These are phyloP conservation scores for Globisporangium cederbergense DNA, from an alignment of 352 stramenopile species.

Conservation along the genomic window DNA sequence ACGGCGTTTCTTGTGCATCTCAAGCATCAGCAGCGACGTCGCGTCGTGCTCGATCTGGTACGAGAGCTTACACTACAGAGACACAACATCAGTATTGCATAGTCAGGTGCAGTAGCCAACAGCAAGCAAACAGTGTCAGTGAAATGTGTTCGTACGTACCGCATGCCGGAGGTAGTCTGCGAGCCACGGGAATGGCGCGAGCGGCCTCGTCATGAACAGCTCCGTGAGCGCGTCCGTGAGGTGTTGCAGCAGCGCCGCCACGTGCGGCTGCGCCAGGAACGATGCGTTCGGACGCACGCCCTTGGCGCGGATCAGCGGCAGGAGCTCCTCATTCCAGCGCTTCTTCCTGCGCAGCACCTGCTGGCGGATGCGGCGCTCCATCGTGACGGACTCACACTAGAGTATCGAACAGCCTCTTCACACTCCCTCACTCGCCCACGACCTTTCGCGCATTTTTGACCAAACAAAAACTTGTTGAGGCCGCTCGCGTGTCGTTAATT, in stretches of 20 bases:
- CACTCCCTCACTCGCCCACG: neutral
- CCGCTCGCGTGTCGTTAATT: neutral
- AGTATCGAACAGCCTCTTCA: neutral
- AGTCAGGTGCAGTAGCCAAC: neutral
- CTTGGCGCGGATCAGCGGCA: constrained; percentile 26
- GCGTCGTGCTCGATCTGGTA: constrained; percentile 42
- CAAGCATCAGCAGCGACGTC: constrained; percentile 37
- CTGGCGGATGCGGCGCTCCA: constrained; percentile 10
- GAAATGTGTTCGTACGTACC: constrained; percentile 16
- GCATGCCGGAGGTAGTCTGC: constrained; percentile 55
- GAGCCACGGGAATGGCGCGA: constrained; percentile 48
- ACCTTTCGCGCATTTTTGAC: neutral
- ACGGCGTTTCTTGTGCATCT: constrained; percentile 72
- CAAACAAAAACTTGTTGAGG: neutral
- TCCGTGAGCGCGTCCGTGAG: constrained; percentile 42
- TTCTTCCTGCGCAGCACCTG: constrained; percentile 16
- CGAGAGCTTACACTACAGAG: constrained; percentile 52
- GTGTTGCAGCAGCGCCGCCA: constrained; percentile 47
- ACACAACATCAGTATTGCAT: neutral
- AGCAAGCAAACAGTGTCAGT: neutral
- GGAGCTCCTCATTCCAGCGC: constrained; percentile 26
- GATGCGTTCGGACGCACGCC: constrained; percentile 35
- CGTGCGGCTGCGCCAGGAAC: constrained; percentile 29
- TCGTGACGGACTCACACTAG: neutral
- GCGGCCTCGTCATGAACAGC: constrained; percentile 43